Evolutionary conservation across 2,329 filamentous ascomycete species (phyloP).

Genomic region (Aspergillus aculeatinus): DNA sequence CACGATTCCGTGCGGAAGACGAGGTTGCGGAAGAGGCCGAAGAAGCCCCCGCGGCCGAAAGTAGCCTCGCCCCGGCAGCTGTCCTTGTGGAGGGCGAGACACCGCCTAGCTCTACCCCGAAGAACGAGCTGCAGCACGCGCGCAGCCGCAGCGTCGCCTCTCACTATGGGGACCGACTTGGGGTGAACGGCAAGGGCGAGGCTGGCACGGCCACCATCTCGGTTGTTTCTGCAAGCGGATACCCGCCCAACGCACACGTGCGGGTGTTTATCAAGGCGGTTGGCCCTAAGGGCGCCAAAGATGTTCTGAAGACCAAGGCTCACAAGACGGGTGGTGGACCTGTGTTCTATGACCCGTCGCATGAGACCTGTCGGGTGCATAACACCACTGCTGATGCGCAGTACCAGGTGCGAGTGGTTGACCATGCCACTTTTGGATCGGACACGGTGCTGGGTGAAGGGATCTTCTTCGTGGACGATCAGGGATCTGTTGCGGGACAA

Average conservation of each 20-base stretch:
- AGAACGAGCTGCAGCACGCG: conserved; percentile 42
- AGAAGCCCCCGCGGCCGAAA: conserved; percentile 14
- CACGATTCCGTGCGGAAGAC: conserved; percentile 49
- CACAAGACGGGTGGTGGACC: conserved; percentile 68
- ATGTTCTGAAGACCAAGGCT: conserved; percentile 88
- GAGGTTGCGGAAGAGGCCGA: conserved; percentile 25
- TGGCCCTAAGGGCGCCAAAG: conserved; percentile 66
- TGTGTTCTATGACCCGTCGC: conserved; percentile 63
- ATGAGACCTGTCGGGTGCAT: conserved; percentile 72
- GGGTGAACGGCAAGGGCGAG: conserved; percentile 57
- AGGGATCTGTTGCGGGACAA: conserved; percentile 58
- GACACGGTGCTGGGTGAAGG: conserved; percentile 83
- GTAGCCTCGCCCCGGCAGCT: conserved; percentile 19
- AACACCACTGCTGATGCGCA: conserved; percentile 75
- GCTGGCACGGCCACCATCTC: conserved; percentile 77
- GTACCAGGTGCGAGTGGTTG: conserved; percentile 83
- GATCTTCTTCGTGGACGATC: conserved; percentile 89
- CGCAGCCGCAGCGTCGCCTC: conserved; percentile 51
- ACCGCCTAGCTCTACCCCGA: conserved; percentile 19
- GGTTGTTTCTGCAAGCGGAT: conserved; percentile 75
- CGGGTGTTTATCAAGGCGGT: conserved; percentile 71
- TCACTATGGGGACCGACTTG: conserved; percentile 52
- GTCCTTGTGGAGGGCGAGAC: conserved; percentile 31
- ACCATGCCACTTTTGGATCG: conserved; percentile 79
- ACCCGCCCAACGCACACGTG: conserved; percentile 72